Evolutionary conservation across 208 protist genomes (phyloP).

Genomic region (Zelonia costaricensis): DNA sequence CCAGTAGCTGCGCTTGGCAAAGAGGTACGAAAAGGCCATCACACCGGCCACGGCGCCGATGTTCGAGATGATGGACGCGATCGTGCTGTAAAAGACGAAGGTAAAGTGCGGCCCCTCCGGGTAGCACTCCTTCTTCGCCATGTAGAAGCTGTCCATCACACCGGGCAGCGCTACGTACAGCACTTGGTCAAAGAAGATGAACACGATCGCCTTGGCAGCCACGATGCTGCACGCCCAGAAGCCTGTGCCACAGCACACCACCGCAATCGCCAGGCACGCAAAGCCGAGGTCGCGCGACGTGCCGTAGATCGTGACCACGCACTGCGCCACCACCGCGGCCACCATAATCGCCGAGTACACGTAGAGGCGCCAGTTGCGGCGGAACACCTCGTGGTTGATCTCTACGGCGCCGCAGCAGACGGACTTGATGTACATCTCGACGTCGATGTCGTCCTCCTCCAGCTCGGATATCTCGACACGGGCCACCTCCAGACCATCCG

Average conservation of each 20-base stretch:
- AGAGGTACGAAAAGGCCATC: slow-evolving; percentile 39
- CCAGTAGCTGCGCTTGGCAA: slow-evolving; percentile 50
- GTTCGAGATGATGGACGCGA: slow-evolving; percentile 46
- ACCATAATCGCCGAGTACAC: slow-evolving; percentile 31
- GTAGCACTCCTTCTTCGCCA: slow-evolving; percentile 24
- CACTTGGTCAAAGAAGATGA: slow-evolving; percentile 34
- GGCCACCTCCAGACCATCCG: not conserved
- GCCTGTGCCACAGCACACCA: slow-evolving; percentile 4
- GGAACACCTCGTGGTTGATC: slow-evolving; percentile 24
- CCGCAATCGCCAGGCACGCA: slow-evolving; percentile 10
- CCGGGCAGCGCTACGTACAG: slow-evolving; percentile 51
- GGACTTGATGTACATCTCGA: slow-evolving; percentile 15
- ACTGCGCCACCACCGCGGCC: slow-evolving; percentile 17
- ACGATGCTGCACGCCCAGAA: slow-evolving; percentile 36
- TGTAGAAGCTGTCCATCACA: slow-evolving; percentile 46
- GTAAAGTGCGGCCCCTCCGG: slow-evolving; percentile 46
- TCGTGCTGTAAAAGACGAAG: slow-evolving; percentile 49
- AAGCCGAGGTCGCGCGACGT: slow-evolving; percentile 13
- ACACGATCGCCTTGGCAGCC: slow-evolving; percentile 47
- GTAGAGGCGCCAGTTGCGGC: slow-evolving; percentile 26
- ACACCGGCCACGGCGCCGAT: slow-evolving; percentile 37
- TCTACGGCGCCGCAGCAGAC: slow-evolving; percentile 15
- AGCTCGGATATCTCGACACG: not conserved
- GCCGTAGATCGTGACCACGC: slow-evolving; percentile 20
- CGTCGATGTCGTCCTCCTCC: slow-evolving; percentile 6